A percentile compares a stretch with the other conserved stretches of the same genome.
Evolutionary conservation across 371 early-diverging fungal species (phyloP).

Genomic region (Mortierella sp.): DNA sequence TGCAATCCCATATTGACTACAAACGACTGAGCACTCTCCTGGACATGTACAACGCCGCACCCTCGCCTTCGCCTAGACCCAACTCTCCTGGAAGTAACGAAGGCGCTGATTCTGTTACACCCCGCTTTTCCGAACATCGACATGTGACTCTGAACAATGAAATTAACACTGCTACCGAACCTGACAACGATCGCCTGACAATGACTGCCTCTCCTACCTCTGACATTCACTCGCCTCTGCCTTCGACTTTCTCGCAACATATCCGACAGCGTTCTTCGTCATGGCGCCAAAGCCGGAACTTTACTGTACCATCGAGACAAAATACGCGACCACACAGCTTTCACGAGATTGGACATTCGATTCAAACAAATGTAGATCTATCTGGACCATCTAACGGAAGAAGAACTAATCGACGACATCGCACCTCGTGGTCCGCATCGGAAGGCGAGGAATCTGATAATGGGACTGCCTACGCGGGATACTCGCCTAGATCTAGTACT

Average conservation of each 20-base stretch:
- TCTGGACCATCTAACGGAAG: conserved; percentile 11
- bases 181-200: conserved; percentile 20
- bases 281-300: conserved; percentile 29
- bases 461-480: conserved; percentile 20
- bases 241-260: conserved; percentile 32
- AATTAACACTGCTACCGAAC: conserved; percentile 4
- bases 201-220: conserved; percentile 39
- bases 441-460: conserved; percentile 54
- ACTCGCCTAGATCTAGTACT: conserved; percentile 45
- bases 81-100: conserved; percentile 19
- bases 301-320: conserved; percentile 27
- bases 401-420: conserved; percentile 43
- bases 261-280: conserved; percentile 38
- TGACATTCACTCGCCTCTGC: conserved; percentile 21
- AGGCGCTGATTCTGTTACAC: conserved; percentile 7
- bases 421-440: conserved; percentile 52
- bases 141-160: background rate
- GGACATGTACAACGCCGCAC: conserved; percentile 54
- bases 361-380: conserved; percentile 11
- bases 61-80: conserved; percentile 42
- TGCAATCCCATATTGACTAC: conserved; percentile 55
- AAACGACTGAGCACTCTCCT: conserved; percentile 48
- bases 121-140: conserved; percentile 13
- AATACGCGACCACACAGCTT: conserved; percentile 41
- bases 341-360: conserved; percentile 22